Evolutionary conservation across 2,329 filamentous ascomycete species (phyloP), one percentile per base, ranked within the genome.

Genomic region (Hymenoscyphus salicellus): DNA sequence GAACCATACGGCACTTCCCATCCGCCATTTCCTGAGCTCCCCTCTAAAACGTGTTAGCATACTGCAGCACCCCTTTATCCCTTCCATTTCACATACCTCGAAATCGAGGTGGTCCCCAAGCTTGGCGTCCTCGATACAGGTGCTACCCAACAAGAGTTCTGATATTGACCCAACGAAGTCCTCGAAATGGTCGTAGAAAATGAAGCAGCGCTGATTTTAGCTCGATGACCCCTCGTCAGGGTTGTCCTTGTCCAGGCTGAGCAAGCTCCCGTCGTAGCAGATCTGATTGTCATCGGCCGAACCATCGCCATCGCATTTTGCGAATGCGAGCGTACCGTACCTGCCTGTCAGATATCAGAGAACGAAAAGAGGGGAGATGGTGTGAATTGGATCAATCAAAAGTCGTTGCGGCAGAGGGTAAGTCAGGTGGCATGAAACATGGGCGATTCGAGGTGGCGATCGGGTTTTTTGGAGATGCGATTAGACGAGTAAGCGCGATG

Each of bases 251-350:
- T 26, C 46, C 46, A 52, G 46, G 20, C 26, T 23, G 46, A 52
- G 46, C 46, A 52, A 23, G 20, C 46, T 52, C 46, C 20, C 46
- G 23, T 23, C 6, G 46, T 14, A 33, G 46, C 23, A 33, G 33
- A 49, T 49, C 55, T 38, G 38, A 33, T 17, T 62, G 55, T 62
- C 61, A 62, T 28, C 33, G 61, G 55, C 55, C 28, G 33, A 62
- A 62, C 61, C 61, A 62, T 62, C 52, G 36, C 60, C 46, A 62
- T 62, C 33, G 60, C 60, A 62, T 62, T 62, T 62, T 62, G 46
- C 20, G 10, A 52, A 23, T 11, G 43, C 17, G n/a, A 41, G 17
- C 17, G 14, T 16, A 16, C 11, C 14, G n/a, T n/a, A 46, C 20
- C 28, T 3, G 58, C 20, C 36, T 30, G 57, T 58, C 30, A 33